Evolutionary conservation across 2,329 filamentous ascomycete genomes (phyloP).

Genomic region (Graphilbum sp.): DNA sequence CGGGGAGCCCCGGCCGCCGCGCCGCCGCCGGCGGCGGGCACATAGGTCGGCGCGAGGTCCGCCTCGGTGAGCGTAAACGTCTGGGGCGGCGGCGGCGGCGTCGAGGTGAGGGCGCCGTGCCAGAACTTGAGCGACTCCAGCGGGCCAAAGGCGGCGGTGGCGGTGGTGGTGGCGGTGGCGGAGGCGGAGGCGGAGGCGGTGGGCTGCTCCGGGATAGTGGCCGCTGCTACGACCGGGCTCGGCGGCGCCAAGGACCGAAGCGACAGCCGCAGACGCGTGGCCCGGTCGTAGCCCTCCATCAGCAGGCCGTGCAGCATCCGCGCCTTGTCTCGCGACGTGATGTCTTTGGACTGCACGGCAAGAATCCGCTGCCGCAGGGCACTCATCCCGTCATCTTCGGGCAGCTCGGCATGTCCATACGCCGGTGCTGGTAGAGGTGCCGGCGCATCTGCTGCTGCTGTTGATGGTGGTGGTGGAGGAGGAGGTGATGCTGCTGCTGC

Average conservation of each 20-base stretch:
- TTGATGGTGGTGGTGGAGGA: too few species aligned
- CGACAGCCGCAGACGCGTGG: slow-evolving; percentile 12
- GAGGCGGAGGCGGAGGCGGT: too few species aligned
- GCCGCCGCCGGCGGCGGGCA: slow-evolving; percentile 18
- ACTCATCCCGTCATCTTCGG: slow-evolving; percentile 68
- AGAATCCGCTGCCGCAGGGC: slow-evolving; percentile 50
- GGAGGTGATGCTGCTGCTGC: too few species aligned
- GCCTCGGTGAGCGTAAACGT: slow-evolving; percentile 37
- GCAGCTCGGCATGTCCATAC: slow-evolving; percentile 26
- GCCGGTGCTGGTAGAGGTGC: slow-evolving; percentile 4
- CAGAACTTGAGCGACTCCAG: slow-evolving; percentile 42
- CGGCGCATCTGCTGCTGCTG: not conserved
- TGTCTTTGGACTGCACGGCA: slow-evolving; percentile 45
- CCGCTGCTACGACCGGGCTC: slow-evolving; percentile 4
- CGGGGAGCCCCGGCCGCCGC: not conserved
- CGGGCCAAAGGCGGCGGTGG: slow-evolving; percentile 16
- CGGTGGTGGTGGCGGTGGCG: too few species aligned
- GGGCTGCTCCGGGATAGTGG: slow-evolving; percentile 20
- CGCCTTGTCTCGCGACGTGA: slow-evolving; percentile 49
- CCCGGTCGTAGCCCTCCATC: slow-evolving; percentile 47
- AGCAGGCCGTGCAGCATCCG: slow-evolving; percentile 54
- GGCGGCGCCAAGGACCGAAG: slow-evolving; percentile 13
- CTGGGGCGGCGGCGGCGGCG: slow-evolving; percentile 19
- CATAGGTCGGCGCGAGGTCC: slow-evolving; percentile 53
- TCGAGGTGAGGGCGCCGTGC: slow-evolving; percentile 25